These are phyloP conservation scores for Gyromitra esculenta DNA, from an alignment of 2,329 filamentous ascomycete genomes.

Conservation along the genomic window DNA sequence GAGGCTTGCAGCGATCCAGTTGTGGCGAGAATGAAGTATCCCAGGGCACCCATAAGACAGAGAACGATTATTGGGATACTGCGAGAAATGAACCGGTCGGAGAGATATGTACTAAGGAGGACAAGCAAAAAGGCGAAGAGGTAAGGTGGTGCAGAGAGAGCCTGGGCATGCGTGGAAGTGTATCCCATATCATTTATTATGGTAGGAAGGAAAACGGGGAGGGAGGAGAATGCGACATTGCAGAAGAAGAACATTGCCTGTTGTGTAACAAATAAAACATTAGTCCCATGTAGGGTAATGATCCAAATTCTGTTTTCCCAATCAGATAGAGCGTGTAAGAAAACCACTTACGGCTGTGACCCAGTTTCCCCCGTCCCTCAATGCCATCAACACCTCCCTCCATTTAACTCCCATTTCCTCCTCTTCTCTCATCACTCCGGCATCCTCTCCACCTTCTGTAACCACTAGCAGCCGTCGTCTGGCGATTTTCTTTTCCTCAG, in stretches of 20 bases:
- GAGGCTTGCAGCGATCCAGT: slow-evolving; percentile 59
- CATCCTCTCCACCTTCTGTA: slow-evolving; percentile 55
- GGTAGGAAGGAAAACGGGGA: slow-evolving; percentile 72
- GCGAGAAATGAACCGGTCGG: slow-evolving; percentile 73
- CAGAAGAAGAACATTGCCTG: slow-evolving; percentile 69
- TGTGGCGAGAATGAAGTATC: slow-evolving; percentile 73
- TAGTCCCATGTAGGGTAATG: slow-evolving; percentile 27
- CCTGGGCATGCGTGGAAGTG: slow-evolving; percentile 73
- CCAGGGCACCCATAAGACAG: slow-evolving; percentile 68
- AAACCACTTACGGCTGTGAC: slow-evolving; percentile 56
- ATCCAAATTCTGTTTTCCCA: neutral
- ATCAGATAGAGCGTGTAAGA: neutral
- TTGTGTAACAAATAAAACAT: slow-evolving; percentile 13
- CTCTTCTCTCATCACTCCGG: slow-evolving; percentile 52
- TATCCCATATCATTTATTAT: slow-evolving; percentile 75
- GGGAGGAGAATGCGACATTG: slow-evolving; percentile 72
- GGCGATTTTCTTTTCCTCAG: slow-evolving; percentile 67
- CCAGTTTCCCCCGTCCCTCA: slow-evolving; percentile 63
- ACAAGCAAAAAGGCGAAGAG: slow-evolving; percentile 73
- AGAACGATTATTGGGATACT: slow-evolving; percentile 69
- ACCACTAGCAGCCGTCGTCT: slow-evolving; percentile 63
- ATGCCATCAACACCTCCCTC: slow-evolving; percentile 64
- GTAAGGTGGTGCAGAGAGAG: slow-evolving; percentile 76
- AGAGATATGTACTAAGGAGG: slow-evolving; percentile 70
- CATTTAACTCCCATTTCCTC: slow-evolving; percentile 60